Percentiles rank a stretch among this genome's conserved stretches.
These are phyloP conservation scores for Leishmania martiniquensis DNA, from an alignment of 208 protist species.

Conservation along the genomic window DNA sequence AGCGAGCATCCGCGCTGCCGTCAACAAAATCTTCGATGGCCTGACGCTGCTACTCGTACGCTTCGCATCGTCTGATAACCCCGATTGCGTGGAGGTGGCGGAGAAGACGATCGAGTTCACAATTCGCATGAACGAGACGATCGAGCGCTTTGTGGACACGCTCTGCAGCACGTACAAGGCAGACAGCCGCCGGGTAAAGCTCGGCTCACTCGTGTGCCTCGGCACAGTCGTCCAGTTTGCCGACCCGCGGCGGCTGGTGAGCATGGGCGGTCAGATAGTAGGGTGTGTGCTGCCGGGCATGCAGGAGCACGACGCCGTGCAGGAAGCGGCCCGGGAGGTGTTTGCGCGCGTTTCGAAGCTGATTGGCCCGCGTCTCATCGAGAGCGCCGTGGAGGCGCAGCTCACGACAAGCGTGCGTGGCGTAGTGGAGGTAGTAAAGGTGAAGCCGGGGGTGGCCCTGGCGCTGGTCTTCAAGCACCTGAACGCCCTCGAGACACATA, in stretches of 20 bases:
- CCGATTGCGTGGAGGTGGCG: constrained; percentile 85
- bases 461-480: constrained; percentile 84
- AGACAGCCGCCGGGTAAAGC: constrained; percentile 57
- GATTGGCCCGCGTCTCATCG: constrained; percentile 79
- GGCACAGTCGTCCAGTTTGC: constrained; percentile 69
- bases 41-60: constrained; percentile 75
- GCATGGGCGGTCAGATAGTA: constrained; percentile 85
- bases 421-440: constrained; percentile 93
- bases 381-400: constrained; percentile 85
- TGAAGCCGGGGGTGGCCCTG: constrained; percentile 83
- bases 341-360: constrained; percentile 82
- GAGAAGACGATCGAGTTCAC: constrained; percentile 91
- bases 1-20: constrained; percentile 82
- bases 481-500: constrained; percentile 47
- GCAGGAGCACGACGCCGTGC: constrained; percentile 86
- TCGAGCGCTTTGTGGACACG: constrained; percentile 79
- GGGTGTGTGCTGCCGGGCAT: constrained; percentile 89
- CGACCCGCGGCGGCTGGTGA: constrained; percentile 71
- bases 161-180: constrained; percentile 79
- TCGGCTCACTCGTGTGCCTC: constrained; percentile 77
- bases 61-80: constrained; percentile 76
- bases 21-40: constrained; percentile 89
- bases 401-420: constrained; percentile 82
- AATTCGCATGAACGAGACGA: constrained; percentile 81
- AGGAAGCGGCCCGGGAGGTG: constrained; percentile 76